Evolutionary conservation across 1,284 basidiomycete genomes (phyloP).

Genomic region (Mycosarcoma mackinlayi): DNA sequence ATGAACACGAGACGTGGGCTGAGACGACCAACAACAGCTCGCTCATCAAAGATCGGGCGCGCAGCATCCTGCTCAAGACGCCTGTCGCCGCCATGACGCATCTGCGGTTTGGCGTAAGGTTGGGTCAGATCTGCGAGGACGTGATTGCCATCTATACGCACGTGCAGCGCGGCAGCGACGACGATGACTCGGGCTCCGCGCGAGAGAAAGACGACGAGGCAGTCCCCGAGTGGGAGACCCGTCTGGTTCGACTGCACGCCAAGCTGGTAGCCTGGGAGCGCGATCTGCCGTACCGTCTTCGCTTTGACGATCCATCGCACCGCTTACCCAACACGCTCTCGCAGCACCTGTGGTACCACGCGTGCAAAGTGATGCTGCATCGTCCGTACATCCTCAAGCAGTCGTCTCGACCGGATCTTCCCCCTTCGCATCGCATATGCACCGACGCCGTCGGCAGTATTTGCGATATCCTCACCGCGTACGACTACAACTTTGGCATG

Average conservation of each 20-base stretch:
- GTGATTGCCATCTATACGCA: constrained; percentile 54
- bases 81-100: constrained; percentile 44
- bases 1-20: constrained; percentile 51
- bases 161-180: constrained; percentile 21
- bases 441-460: constrained; percentile 50
- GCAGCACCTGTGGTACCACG: constrained; percentile 48
- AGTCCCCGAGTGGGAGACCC: constrained; percentile 35
- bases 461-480: constrained; percentile 46
- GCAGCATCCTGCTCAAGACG: constrained; percentile 40
- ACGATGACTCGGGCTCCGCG: constrained; percentile 6
- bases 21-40: constrained; percentile 48
- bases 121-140: constrained; percentile 46
- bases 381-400: constrained; percentile 57
- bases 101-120: constrained; percentile 27
- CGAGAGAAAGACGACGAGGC: neutral
- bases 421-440: constrained; percentile 52
- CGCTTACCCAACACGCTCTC: constrained; percentile 44
- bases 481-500: constrained; percentile 52
- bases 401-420: constrained; percentile 33
- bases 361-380: constrained; percentile 49
- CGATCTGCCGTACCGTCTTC: constrained; percentile 32
- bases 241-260: constrained; percentile 25
- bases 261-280: constrained; percentile 36
- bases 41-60: constrained; percentile 36
- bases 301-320: constrained; percentile 36